These are phyloP conservation scores for Cylindrotheca fusiformis DNA, from an alignment of 108 stramenopile genomes.

Conservation along the genomic window DNA sequence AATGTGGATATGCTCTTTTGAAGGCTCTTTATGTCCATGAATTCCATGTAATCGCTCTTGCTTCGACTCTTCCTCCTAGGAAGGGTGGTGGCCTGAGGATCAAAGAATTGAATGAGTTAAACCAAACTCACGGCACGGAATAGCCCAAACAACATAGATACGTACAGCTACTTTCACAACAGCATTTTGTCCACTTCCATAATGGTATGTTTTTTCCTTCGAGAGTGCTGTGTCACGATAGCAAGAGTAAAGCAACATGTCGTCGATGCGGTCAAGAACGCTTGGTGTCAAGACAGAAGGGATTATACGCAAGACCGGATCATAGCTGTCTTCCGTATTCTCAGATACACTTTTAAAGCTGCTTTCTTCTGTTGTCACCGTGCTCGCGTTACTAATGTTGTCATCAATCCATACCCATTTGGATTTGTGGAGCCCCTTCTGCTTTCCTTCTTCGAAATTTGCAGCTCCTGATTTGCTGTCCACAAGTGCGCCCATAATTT, in stretches of 20 bases:
- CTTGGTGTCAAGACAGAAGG: no score
- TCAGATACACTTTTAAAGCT: no score
- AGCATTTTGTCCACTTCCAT: constrained; percentile 5
- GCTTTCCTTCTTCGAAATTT: no score
- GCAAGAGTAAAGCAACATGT: constrained; percentile 5
- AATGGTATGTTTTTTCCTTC: constrained; percentile 4
- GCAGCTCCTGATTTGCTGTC: no score
- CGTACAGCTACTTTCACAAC: constrained; percentile 11
- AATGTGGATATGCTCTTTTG: constrained; percentile 5
- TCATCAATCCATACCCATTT: no score
- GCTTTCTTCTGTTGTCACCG: no score
- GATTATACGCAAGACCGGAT: no score
- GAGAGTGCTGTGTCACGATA: constrained; percentile 8
- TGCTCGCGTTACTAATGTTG: no score
- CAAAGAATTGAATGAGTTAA: not conserved
- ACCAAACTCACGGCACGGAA: not conserved
- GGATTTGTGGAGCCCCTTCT: no score
- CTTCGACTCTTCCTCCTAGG: not conserved
- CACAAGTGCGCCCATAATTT: no score
- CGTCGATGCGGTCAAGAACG: constrained; percentile 8
- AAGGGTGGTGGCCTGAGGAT: constrained; percentile 6
- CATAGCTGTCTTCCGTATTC: no score
- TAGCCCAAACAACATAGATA: not conserved
- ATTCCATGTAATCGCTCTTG: not conserved
- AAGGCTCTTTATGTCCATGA: not conserved